Base-by-base conservation (phyloP, 805 yeast species). In the Lipomyces chichibuensis region DNA sequence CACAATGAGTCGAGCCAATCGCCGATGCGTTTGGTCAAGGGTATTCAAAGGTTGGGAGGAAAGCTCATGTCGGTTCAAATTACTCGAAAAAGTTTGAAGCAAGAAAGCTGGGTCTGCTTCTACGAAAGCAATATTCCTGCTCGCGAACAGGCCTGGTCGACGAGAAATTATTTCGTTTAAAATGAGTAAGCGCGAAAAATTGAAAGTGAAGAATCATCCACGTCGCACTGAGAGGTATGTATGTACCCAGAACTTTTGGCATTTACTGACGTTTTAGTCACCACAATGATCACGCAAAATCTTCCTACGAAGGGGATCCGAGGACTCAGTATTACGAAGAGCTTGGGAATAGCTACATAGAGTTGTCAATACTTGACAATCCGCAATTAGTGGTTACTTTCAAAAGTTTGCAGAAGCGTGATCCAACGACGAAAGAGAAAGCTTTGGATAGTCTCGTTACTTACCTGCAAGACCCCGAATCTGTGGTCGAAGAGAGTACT, bases 361-460 rank as follows among this genome's bases (percentile, higher is more conserved):
- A 69, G 25, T 49, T 72, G 27, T 53, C 64, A 29, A 59, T 51
- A 14, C 62, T 72, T 20, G 39, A 78, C 11, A 79, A 86, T 54
- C 81, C 88, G 1, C 79, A 80, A 11, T 76, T 89, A 64, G 84
- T 84, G 55, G 80, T 92, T 11, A 80, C 87, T n/a, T 89, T 92
- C 80, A 92, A 90, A 75, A 85, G 90, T 9, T 77, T 93, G 60
- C 75, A 89, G 75, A 93, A 92, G 77, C 85, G 89, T 74, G 97
- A 92, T 74, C 84, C 88, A 6, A 87, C 86, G n/a, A 94, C 98
- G 0, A 90, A 88, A 74, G 97, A 91, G 72, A 90, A 88, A 75
- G 92, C 95, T 0, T 79, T 92, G 32, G 75, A 71, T 5, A 96
- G 90, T 54, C 75, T 89, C 37, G 72, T 81, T 2, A 73, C 76